phyloP scores from a whole-genome alignment of 257 asterid genomes.

The Nicotiana obtusifolia region DNA sequence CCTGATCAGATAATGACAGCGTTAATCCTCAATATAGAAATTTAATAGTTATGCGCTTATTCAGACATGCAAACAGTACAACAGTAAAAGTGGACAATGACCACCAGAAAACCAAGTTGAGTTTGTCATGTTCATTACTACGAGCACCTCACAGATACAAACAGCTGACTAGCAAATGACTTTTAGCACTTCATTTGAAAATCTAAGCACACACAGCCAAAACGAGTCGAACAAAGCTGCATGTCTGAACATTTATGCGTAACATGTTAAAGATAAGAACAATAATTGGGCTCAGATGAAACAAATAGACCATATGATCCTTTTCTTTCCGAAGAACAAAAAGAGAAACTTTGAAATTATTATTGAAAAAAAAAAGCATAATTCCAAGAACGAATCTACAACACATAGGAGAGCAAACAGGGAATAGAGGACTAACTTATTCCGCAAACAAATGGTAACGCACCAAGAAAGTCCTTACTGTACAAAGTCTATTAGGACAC shows the following conservation, averaged over 20 bases:
- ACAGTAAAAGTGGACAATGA: neutral
- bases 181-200: neutral
- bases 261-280: neutral
- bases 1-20: conserved; percentile 35
- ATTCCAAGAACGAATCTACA: neutral
- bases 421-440: neutral
- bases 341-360: neutral
- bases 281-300: neutral
- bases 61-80: neutral
- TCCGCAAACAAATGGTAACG: neutral
- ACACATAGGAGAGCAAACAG: neutral
- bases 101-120: neutral
- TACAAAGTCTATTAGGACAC: no score
- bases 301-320: neutral
- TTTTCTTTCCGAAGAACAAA: neutral
- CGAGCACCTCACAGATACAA: neutral
- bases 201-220: neutral
- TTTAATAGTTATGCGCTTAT: neutral
- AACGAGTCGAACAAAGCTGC: neutral
- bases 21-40: neutral
- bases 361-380: neutral
- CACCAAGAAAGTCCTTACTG: neutral
- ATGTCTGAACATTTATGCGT: neutral
- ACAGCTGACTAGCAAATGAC: neutral
- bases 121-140: neutral